These are phyloP conservation scores for Mycena leptocephala DNA, from an alignment of 768 basidiomycete species.

Conservation along the genomic window DNA sequence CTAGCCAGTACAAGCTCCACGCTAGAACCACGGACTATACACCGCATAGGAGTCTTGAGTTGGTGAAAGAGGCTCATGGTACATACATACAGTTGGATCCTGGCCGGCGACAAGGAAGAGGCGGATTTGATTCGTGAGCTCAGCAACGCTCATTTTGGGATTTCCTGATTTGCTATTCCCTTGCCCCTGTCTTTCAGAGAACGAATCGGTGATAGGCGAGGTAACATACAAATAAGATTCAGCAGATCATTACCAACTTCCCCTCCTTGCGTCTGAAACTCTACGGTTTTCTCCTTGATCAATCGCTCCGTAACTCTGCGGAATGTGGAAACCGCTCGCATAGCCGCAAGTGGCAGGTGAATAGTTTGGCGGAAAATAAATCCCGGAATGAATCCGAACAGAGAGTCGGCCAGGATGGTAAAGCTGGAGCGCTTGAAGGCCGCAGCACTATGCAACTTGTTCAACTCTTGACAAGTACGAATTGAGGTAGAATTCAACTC, in stretches of 20 bases:
- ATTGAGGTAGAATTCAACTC: not conserved
- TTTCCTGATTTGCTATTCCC: constrained; percentile 19
- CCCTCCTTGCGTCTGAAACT: not conserved
- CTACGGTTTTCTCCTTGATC: constrained; percentile 8
- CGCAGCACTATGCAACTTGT: not conserved
- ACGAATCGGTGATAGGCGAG: not conserved
- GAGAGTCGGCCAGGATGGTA: not conserved
- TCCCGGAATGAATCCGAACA: not conserved
- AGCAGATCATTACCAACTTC: constrained; percentile 10
- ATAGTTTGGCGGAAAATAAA: constrained; percentile 19
- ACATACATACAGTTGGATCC: constrained; percentile 20
- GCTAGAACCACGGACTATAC: not conserved
- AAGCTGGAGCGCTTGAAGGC: constrained; percentile 1
- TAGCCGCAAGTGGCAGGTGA: constrained; percentile 8
- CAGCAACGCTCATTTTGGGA: constrained; percentile 21
- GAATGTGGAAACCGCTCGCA: constrained; percentile 5
- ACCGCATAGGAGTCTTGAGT: not conserved
- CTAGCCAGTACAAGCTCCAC: not conserved
- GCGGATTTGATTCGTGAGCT: constrained; percentile 25
- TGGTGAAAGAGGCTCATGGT: constrained; percentile 22
- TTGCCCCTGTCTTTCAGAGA: not conserved
- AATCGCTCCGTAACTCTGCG: not conserved
- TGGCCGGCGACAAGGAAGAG: constrained; percentile 24
- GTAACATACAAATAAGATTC: no score
- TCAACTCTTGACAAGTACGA: not conserved